Conservation (phyloP, 2,329 filamentous ascomycete genomes). For the Paecilomyces sp. region DNA sequence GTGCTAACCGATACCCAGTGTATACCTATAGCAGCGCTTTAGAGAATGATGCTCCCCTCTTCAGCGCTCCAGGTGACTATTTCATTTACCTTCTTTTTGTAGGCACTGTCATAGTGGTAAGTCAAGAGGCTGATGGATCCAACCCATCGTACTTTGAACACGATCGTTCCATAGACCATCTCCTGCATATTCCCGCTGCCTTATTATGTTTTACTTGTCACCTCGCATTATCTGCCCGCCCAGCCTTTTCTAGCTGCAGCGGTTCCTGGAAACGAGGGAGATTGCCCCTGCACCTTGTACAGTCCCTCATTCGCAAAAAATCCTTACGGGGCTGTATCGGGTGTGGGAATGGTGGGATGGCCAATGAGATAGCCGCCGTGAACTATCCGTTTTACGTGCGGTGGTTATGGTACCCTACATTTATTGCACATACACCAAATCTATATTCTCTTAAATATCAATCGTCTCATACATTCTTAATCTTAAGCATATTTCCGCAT, state of each 20-base stretch:
- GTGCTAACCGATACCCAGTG: conserved; percentile 42
- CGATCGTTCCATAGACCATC: not conserved
- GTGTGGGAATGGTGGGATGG: conserved; percentile 70
- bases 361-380: conserved; percentile 57
- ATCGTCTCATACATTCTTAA: conserved; percentile 13
- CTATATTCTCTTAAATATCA: conserved; percentile 11
- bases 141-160: not conserved
- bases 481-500: not conserved
- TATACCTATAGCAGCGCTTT: conserved; percentile 71
- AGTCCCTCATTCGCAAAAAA: conserved; percentile 57
- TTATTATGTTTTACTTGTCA: conserved; percentile 21
- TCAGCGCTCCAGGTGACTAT: conserved; percentile 69
- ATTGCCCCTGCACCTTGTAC: conserved; percentile 61
- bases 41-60: conserved; percentile 64
- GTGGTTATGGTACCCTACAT: conserved; percentile 64
- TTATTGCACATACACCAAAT: conserved; percentile 14
- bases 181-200: conserved; percentile 2
- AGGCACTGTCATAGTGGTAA: conserved; percentile 67
- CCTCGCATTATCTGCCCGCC: conserved; percentile 72
- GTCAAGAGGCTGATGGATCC: conserved; percentile 36
- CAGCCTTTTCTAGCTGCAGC: conserved; percentile 66
- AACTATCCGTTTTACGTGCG: conserved; percentile 50
- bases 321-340: conserved; percentile 51
- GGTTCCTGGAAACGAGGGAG: conserved; percentile 82
- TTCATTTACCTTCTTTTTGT: conserved; percentile 75